Evolutionary conservation across 768 basidiomycete species (phyloP).

Genomic region (Steccherinum ochraceum): DNA sequence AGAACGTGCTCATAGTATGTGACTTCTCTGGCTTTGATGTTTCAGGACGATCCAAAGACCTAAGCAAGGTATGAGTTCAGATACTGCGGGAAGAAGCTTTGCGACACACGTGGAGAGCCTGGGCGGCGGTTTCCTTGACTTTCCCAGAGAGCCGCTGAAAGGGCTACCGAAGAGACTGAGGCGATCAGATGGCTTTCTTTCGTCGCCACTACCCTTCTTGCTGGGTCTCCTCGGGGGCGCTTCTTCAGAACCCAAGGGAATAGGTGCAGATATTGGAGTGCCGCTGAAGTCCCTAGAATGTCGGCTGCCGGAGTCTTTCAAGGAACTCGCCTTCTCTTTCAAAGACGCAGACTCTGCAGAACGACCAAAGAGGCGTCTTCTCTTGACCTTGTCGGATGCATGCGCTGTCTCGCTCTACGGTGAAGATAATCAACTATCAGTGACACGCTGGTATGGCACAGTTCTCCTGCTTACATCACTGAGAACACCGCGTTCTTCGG

Average conservation of each 20-base stretch:
- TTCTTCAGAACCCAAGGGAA: slow-evolving; percentile 11
- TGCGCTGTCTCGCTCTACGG: slow-evolving; percentile 47
- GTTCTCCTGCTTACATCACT: slow-evolving; percentile 56
- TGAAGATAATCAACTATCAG: background rate
- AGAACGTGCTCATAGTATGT: slow-evolving; percentile 15
- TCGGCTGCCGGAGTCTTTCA: slow-evolving; percentile 20
- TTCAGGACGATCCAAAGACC: slow-evolving; percentile 3
- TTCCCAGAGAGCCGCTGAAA: slow-evolving; percentile 58
- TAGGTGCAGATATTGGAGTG: slow-evolving; percentile 12
- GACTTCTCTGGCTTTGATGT: slow-evolving; percentile 37
- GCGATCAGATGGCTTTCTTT: slow-evolving; percentile 45
- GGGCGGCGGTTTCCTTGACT: slow-evolving; percentile 77
- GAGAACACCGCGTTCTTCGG: slow-evolving; percentile 51
- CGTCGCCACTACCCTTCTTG: slow-evolving; percentile 50
- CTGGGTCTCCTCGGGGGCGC: slow-evolving; percentile 27
- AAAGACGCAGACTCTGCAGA: slow-evolving; percentile 33
- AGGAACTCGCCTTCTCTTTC: slow-evolving; percentile 23
- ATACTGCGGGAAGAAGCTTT: background rate
- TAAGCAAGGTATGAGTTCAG: background rate
- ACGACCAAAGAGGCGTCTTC: slow-evolving; percentile 57
- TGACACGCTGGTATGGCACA: background rate
- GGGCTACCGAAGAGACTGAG: slow-evolving; percentile 77
- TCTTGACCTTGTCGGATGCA: slow-evolving; percentile 31
- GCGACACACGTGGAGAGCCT: slow-evolving; percentile 54
- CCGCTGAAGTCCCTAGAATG: slow-evolving; percentile 18